Percentiles rank a stretch among this genome's conserved stretches.
These are phyloP conservation scores for Boletus speciosus DNA, from an alignment of 768 basidiomycete genomes.

Conservation along the genomic window DNA sequence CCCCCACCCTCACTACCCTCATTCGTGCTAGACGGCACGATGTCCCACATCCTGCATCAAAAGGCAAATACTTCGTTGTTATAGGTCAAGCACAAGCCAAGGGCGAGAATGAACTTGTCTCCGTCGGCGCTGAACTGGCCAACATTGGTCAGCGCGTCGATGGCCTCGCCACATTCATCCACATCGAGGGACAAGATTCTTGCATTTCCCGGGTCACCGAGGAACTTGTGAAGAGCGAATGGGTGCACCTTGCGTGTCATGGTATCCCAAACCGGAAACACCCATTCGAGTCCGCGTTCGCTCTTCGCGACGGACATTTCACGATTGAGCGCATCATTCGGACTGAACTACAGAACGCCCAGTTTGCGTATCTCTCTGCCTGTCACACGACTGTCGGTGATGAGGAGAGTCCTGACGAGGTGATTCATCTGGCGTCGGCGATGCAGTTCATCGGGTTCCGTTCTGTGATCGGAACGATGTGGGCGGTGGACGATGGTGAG, in stretches of 20 bases:
- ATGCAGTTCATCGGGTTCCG: background rate
- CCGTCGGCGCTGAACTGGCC: background rate
- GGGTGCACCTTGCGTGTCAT: conserved; percentile 30
- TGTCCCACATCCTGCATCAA: background rate
- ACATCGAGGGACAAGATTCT: background rate
- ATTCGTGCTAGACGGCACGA: background rate
- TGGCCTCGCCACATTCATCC: background rate
- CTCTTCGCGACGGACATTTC: conserved; percentile 7
- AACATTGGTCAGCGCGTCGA: background rate
- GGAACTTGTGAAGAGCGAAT: background rate
- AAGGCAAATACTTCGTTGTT: background rate
- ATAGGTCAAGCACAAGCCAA: conserved; percentile 1
- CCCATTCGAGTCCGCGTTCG: conserved; percentile 19
- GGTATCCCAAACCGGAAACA: conserved; percentile 5
- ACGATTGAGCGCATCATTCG: conserved; percentile 5
- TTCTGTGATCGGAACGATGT: background rate
- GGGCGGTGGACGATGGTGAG: background rate
- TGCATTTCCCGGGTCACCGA: background rate
- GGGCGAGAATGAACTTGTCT: background rate
- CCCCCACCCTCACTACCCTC: conserved; percentile 12
- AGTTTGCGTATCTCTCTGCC: conserved; percentile 23
- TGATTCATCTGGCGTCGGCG: background rate
- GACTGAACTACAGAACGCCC: background rate
- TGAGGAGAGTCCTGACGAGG: conserved; percentile 10
- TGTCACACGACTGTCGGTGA: conserved; percentile 8